These are phyloP conservation scores for Podospora pseudocomata DNA, from an alignment of 495 filamentous ascomycete genomes.

Conservation along the genomic window DNA sequence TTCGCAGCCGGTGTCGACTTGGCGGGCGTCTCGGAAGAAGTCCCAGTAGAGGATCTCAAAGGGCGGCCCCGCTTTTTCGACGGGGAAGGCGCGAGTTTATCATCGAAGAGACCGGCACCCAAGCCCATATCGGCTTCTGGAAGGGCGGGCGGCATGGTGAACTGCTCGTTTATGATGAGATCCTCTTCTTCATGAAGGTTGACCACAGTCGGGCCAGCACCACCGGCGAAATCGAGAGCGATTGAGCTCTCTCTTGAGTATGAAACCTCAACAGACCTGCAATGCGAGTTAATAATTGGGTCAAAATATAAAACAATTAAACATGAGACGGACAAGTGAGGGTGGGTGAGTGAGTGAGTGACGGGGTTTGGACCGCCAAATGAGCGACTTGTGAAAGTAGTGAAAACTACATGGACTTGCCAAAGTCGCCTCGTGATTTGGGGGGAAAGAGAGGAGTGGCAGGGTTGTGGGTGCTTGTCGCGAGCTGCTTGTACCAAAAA, in stretches of 20 bases:
- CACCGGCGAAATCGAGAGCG: not conserved
- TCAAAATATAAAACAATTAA: not conserved
- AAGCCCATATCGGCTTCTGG: constrained; percentile 13
- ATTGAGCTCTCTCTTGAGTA: not conserved
- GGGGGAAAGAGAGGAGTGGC: not conserved
- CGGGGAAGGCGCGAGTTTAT: not conserved
- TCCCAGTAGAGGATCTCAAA: not conserved
- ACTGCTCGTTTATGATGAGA: not conserved
- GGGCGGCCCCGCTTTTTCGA: not conserved
- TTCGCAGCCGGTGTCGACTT: not conserved
- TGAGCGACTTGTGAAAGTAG: not conserved
- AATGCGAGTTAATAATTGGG: not conserved
- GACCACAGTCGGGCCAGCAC: constrained; percentile 23
- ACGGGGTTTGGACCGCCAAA: not conserved
- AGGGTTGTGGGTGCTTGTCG: not conserved
- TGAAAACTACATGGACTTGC: not conserved
- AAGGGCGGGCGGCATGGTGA: constrained; percentile 2
- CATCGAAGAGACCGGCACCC: not conserved
- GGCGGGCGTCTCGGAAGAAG: not conserved
- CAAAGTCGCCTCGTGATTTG: not conserved
- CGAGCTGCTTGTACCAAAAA: not conserved
- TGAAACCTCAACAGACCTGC: not conserved
- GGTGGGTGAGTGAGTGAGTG: not conserved
- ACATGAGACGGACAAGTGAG: not conserved
- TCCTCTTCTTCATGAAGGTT: constrained; percentile 15